Base-by-base conservation (phyloP, 352 stramenopile genomes). In the Lagenidium giganteum region DNA sequence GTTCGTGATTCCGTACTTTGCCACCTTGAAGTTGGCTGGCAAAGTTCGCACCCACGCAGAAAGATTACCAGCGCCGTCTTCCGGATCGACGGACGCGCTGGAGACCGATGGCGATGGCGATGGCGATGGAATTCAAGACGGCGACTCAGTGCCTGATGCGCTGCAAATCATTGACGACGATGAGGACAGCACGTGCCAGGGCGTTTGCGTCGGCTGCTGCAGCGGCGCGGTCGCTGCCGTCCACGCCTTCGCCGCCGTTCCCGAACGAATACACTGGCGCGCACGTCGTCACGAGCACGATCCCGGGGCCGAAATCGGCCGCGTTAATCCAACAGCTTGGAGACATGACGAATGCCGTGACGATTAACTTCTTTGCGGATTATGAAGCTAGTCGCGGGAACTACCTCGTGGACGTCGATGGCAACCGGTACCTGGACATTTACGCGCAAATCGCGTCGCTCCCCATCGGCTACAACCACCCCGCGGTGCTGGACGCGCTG, bases 381-480 rank as follows among this genome's bases (percentile, higher is more conserved):
- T 93, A 93, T 42, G 64, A 59, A 8, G 61, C 62, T 33, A 91
- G 78, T 44, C 68, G 60, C 17, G 81, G 81, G 48, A 93, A 93
- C 63, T 93, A 93, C 58, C 62, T 93, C 31, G 81, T 91, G 16
- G 81, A 93, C 42, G 74, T 91, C 18, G 81, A 93, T 28, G 81
- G 78, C 41, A 93, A 93, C 52, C 75, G 73, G 28, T 89, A 84
- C 43, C 60, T 93, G 16, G 81, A 93, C 36, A 72, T 93, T 25
- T 93, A 87, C 53, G 79, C 72, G 26, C 81, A 93, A 47, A 93
- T 93, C 54, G 75, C 78, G 47, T 93, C 81, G 36, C 61, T 93
- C 21, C 78, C 78, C 3, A 66, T 93, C 18, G 81, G 81, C n/a
- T 93, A 93, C 67, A 93, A 93, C 61, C 81, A 93, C 54, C 81